phyloP scores from a whole-genome alignment of 495 filamentous ascomycete species.

The Daldinia grandis region DNA sequence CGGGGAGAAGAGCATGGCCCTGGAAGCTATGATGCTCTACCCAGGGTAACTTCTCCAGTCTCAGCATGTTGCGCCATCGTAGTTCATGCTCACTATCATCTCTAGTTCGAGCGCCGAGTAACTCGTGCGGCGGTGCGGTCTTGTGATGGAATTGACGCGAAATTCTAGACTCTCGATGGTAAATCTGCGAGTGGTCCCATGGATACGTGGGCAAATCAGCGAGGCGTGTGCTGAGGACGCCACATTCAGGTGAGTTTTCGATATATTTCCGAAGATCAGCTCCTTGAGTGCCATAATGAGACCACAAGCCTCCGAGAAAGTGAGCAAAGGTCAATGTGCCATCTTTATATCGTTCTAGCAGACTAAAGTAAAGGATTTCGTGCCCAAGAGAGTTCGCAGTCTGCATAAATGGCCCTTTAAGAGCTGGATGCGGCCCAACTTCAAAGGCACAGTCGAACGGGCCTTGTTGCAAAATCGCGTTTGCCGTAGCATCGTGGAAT shows the following conservation, averaged over 20 bases:
- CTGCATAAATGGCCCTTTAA: constrained; percentile 58
- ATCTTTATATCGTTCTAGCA: constrained; percentile 48
- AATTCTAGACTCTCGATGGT: constrained; percentile 59
- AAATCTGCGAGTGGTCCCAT: constrained; percentile 58
- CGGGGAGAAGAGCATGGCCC: constrained; percentile 53
- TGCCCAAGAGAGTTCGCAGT: constrained; percentile 48
- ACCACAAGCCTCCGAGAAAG: constrained; percentile 61
- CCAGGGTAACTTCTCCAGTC: constrained; percentile 55
- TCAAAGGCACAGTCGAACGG: constrained; percentile 60
- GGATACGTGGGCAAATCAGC: constrained; percentile 53
- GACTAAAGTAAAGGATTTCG: constrained; percentile 48
- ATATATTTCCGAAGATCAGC: constrained; percentile 48
- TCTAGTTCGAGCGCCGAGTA: constrained; percentile 57
- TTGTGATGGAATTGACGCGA: constrained; percentile 56
- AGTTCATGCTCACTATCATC: constrained; percentile 54
- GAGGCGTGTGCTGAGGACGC: constrained; percentile 40
- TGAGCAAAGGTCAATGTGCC: constrained; percentile 52
- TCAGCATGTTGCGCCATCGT: constrained; percentile 59
- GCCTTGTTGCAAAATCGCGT: constrained; percentile 46
- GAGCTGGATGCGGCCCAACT: constrained; percentile 64
- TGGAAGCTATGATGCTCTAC: constrained; percentile 54
- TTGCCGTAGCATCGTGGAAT: constrained; percentile 61
- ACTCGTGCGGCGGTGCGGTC: constrained; percentile 50
- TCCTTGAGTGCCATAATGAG: constrained; percentile 43
- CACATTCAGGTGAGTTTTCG: constrained; percentile 44